Evolutionary conservation across 2,329 filamentous ascomycete species (phyloP), one percentile per base, ranked within the genome.

Genomic region (Diaporthe eres): DNA sequence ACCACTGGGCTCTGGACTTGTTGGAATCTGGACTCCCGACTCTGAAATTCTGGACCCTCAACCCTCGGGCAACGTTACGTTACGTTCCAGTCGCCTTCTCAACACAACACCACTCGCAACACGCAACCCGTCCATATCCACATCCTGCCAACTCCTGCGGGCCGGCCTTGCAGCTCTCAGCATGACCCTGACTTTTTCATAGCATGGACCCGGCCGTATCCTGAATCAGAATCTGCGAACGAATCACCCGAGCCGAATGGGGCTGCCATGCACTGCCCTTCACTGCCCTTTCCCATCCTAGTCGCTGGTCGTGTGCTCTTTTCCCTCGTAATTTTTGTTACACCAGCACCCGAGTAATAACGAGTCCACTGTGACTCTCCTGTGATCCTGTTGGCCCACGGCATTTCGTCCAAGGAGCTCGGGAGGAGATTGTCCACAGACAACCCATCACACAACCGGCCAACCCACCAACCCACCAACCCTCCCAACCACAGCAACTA

Each of bases 41-140:
- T 28, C 25, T 10, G 7, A 6, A 19, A n/a, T n/a, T 44, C 39
- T 22, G 39, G 19, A 44, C n/a, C 19, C 15, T 19, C 19, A 47
- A 28, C 49, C 34, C 31, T 39, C 37, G 65, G 49, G 65, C 65
- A 70, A 70, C 47, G 65, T 70, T 70, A 70, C 65, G 65, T 70
- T 68, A 51, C 65, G 44, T 39, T 39, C 65, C 49, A 70, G 31
- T 37, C 13, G 47, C 65, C 65, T 68, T 53, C 47, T 53, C 65
- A 37, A 39, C 44, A 37, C 63, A 67, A 68, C 63, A 39, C 63
- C 13, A 47, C 17, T 6, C 60, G 22, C 58, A 61, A 42, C 28
- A 42, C 58, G 61, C 37, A 63, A 44, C 58, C 58, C 57, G 57
- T 61, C 37, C 58, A 44, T n/a, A 61, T 42, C 58, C 58, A 42